Percentiles rank a stretch among this genome's conserved stretches.
These are phyloP conservation scores for Solanum hybrid DNA, from an alignment of 305 asterid species.

Conservation along the genomic window DNA sequence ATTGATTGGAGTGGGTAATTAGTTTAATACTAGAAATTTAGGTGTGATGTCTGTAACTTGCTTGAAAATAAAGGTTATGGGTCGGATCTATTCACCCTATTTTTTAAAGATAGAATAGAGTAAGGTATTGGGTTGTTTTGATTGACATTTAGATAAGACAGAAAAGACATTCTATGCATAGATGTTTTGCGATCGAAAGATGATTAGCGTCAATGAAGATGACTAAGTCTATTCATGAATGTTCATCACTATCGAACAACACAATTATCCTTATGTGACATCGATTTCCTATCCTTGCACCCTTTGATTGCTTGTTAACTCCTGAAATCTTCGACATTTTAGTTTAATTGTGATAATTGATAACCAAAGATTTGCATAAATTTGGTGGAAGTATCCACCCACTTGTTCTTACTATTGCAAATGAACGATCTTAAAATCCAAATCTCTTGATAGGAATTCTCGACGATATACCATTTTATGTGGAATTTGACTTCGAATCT, in stretches of 20 bases:
- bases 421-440: not conserved
- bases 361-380: not conserved
- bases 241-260: not conserved
- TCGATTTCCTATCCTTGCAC: not conserved
- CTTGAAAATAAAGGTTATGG: not conserved
- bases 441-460: not conserved
- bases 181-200: not conserved
- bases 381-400: not conserved
- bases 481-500: not conserved
- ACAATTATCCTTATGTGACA: not conserved
- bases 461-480: not conserved
- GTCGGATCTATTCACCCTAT: not conserved
- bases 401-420: not conserved
- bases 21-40: too few species aligned
- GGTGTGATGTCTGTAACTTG: not conserved
- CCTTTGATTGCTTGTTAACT: not conserved
- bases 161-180: not conserved
- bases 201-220: not conserved
- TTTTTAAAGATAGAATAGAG: not conserved
- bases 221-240: not conserved
- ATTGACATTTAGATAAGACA: not conserved
- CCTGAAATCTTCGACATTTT: not conserved
- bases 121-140: not conserved
- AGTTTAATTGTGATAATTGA: not conserved
- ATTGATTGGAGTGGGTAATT: not conserved